Percentiles rank a stretch among this genome's conserved stretches.
phyloP scores from a whole-genome alignment of 495 filamentous ascomycete species.

The Tetracladium marchalianum region DNA sequence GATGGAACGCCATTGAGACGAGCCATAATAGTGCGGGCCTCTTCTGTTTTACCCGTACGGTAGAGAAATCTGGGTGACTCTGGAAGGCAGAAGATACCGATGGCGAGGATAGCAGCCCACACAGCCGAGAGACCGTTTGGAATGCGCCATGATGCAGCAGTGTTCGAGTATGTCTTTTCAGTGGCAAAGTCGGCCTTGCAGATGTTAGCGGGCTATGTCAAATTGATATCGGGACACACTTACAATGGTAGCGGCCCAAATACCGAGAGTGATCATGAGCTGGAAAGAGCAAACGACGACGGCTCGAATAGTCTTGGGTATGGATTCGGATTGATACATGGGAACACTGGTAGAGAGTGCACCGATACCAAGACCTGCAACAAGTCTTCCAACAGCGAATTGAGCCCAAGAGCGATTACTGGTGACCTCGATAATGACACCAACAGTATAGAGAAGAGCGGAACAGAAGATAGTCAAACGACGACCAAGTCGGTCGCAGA shows the following conservation, averaged over 20 bases:
- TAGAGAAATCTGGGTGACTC: constrained; percentile 66
- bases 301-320: constrained; percentile 74
- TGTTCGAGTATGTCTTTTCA: constrained; percentile 25
- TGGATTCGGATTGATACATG: constrained; percentile 75
- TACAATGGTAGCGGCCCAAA: constrained; percentile 35
- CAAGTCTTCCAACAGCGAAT: constrained; percentile 42
- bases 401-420: constrained; percentile 40
- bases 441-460: constrained; percentile 54
- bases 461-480: constrained; percentile 42
- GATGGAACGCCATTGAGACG: constrained; percentile 58
- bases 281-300: constrained; percentile 76
- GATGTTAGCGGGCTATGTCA: constrained; percentile 25
- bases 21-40: constrained; percentile 59
- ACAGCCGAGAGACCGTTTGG: constrained; percentile 72
- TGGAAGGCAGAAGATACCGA: constrained; percentile 60
- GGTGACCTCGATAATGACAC: constrained; percentile 57
- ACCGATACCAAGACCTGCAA: constrained; percentile 51
- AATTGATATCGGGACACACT: not conserved
- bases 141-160: constrained; percentile 61
- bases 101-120: constrained; percentile 63
- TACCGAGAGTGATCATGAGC: constrained; percentile 72
- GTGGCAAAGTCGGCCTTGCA: constrained; percentile 69
- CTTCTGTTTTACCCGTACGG: constrained; percentile 51
- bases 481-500: constrained; percentile 36
- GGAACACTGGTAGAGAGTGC: constrained; percentile 51